Percentiles rank a stretch among this genome's conserved stretches.
phyloP scores from a whole-genome alignment of 2,329 filamentous ascomycete species.

The Ceratocystiopsis minuta region DNA sequence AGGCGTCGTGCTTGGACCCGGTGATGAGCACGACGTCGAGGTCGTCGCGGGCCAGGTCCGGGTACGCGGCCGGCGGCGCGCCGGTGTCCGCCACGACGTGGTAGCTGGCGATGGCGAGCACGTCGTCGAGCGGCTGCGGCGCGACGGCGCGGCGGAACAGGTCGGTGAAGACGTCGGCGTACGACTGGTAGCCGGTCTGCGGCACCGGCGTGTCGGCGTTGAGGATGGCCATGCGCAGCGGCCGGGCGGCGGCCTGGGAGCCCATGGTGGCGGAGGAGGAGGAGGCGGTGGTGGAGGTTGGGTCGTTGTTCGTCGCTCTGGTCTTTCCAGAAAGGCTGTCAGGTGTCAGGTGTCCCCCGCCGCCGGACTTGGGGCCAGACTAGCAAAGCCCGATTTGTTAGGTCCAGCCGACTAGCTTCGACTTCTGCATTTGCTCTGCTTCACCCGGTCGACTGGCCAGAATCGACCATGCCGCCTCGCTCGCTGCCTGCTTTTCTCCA shows the following conservation, averaged over 20 bases:
- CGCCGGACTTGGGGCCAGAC: too few species aligned
- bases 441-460: too few species aligned
- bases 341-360: too few species aligned
- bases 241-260: constrained; percentile 11
- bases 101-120: constrained; percentile 36
- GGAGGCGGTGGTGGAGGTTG: too few species aligned
- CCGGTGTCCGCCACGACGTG: constrained; percentile 51
- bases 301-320: too few species aligned
- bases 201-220: constrained; percentile 69
- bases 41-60: constrained; percentile 37
- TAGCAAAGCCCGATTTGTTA: not conserved
- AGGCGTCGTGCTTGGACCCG: constrained; percentile 57
- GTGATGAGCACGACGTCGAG: constrained; percentile 73
- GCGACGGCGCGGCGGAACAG: constrained; percentile 37
- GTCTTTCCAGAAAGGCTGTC: too few species aligned
- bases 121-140: constrained; percentile 23
- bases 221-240: constrained; percentile 63
- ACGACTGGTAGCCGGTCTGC: constrained; percentile 49
- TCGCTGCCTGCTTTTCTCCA: constrained; percentile 34
- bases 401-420: not conserved
- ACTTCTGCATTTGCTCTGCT: not conserved
- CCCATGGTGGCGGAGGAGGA: constrained; percentile 5
- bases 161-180: constrained; percentile 50
- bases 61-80: constrained; percentile 33
- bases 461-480: not conserved